A percentile compares a stretch with the other conserved stretches of the same genome.
Evolutionary conservation across 2,329 filamentous ascomycete genomes (phyloP).

Genomic region (Pyricularia sp.): DNA sequence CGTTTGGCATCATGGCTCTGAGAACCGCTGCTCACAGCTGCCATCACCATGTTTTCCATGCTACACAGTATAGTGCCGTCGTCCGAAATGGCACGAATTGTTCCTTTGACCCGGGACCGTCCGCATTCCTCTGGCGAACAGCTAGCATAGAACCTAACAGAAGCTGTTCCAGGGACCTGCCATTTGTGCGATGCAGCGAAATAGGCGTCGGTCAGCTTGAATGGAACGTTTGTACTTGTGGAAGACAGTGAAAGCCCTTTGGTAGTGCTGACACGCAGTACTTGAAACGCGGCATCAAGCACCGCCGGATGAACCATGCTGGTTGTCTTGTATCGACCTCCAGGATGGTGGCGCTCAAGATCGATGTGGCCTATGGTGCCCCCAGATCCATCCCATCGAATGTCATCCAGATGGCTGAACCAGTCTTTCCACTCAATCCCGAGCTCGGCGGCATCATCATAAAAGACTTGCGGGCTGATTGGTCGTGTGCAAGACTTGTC

Average conservation of each 20-base stretch:
- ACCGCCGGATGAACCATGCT: constrained; percentile 22
- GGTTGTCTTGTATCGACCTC: neutral
- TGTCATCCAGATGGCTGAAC: neutral
- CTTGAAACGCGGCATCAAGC: constrained; percentile 26
- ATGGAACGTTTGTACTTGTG: neutral
- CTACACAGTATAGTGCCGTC: neutral
- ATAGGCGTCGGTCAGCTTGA: neutral
- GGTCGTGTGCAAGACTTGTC: neutral
- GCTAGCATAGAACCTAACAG: neutral
- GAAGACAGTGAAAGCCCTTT: neutral
- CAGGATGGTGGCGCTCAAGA: neutral
- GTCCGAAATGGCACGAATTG: neutral
- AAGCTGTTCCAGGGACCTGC: neutral
- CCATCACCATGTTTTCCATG: neutral
- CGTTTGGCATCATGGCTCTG: neutral
- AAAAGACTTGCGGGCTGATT: neutral
- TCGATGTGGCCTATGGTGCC: neutral
- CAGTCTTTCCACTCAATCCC: neutral
- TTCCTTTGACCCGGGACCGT: neutral
- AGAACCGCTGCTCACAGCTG: neutral
- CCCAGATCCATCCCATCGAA: neutral
- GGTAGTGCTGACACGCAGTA: neutral
- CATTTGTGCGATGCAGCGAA: neutral
- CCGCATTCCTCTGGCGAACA: neutral
- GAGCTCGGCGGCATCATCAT: neutral